phyloP scores from a whole-genome alignment of 129 eudicot species.

The Ambrosia trifida region DNA sequence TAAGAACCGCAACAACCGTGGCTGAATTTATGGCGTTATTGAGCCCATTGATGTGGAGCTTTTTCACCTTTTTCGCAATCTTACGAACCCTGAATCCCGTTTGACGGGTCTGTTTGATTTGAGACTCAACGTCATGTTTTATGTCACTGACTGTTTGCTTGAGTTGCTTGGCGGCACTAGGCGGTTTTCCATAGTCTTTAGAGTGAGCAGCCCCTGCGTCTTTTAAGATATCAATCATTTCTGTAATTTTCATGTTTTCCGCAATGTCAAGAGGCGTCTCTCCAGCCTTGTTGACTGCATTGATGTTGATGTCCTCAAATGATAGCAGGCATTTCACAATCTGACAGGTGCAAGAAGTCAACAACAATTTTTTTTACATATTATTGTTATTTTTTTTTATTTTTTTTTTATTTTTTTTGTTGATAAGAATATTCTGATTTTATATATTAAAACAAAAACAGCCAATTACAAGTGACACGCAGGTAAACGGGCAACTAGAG shows the following conservation, averaged over 20 bases:
- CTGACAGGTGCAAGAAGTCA: constrained; percentile 34
- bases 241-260: constrained; percentile 58
- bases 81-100: constrained; percentile 83
- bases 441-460: too few species aligned
- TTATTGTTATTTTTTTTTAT: neutral
- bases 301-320: constrained; percentile 58
- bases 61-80: constrained; percentile 83
- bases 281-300: constrained; percentile 68
- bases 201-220: constrained; percentile 83
- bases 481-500: too few species aligned
- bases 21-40: constrained; percentile 89
- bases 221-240: constrained; percentile 46
- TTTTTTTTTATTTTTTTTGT: too few species aligned
- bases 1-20: constrained; percentile 88
- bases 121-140: constrained; percentile 85
- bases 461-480: too few species aligned
- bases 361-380: neutral
- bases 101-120: constrained; percentile 87
- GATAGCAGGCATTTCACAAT: constrained; percentile 69
- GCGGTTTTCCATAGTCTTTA: constrained; percentile 82
- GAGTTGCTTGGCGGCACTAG: constrained; percentile 78
- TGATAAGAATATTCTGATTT: too few species aligned
- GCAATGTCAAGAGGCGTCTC: constrained; percentile 93
- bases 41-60: constrained; percentile 89
- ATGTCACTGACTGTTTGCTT: constrained; percentile 96